Evolutionary conservation across 2,329 filamentous ascomycete genomes (phyloP), one percentile per base, ranked within the genome.

Genomic region (Aspergillus nomiae): DNA sequence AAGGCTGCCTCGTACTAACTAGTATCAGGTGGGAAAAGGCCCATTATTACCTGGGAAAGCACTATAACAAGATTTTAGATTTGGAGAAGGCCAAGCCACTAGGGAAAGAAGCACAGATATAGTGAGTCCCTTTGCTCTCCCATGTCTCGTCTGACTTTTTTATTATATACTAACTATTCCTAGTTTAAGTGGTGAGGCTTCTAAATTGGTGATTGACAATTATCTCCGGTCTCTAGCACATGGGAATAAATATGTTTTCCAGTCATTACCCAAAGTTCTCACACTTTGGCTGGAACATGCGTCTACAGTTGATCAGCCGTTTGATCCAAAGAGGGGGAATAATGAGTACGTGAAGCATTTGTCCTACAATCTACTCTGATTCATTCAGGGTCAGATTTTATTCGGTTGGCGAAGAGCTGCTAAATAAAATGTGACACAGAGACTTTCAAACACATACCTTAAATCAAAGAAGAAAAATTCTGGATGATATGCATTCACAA

Each of bases 1-100:
- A 48, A 43, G 45, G 41, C 14, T 19, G 3, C 4, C 45, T 53
- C 10, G 19, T 26, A 53, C 61, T 69, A 57, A 69, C 59, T 14
- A 14, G 36, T 56, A n/a, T 32, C 58, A 87, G 87, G 58, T 99
- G 94, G 94, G 95, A 99, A 75, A 98, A 97, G 77, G 94, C 92
- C 0, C 94, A 98, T 74, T 99, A 98, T 76, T 97, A 97, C 76
- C 86, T 99, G 11, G 95, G 95, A 6, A 92, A 94, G 54, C 93
- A 98, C 78, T 99, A 99, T 84, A 96, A 97, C 76, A 99, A 97
- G 77, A 86, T 98, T 4, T 82, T 97, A 3, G 94, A 98, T 71
- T 92, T 92, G 0, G 93, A 98, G 76, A 94, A 92, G 76, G 82
- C 86, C 2, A 86, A 96, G 58, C 89, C 90, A 43, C 83, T 87